Evolutionary conservation across 2,329 filamentous ascomycete genomes (phyloP).

Genomic region (Aspergillus neotritici): DNA sequence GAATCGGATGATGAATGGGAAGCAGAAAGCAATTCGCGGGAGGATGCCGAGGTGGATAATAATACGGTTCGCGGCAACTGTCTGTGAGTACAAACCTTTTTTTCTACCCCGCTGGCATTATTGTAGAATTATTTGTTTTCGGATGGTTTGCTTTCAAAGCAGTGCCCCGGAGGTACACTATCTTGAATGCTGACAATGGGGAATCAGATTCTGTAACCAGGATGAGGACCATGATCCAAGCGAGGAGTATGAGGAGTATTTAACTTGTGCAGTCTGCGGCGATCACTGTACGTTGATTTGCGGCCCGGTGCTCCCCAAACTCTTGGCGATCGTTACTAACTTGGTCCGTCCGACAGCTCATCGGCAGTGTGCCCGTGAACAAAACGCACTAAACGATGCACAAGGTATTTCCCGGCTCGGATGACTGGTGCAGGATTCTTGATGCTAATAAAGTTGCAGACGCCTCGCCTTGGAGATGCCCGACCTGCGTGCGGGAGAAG

Average conservation of each 20-base stretch:
- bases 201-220: constrained; percentile 68
- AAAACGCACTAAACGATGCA: constrained; percentile 56
- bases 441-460: constrained; percentile 44
- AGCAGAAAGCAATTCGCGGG: constrained; percentile 43
- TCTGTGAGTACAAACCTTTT: constrained; percentile 48
- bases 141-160: background rate
- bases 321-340: constrained; percentile 24
- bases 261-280: constrained; percentile 71
- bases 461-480: constrained; percentile 58
- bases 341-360: constrained; percentile 64
- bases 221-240: constrained; percentile 77
- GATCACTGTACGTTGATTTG: constrained; percentile 65
- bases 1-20: constrained; percentile 54
- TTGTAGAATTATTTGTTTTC: background rate
- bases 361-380: constrained; percentile 77
- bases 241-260: constrained; percentile 72
- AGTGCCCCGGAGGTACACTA: background rate
- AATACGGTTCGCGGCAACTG: constrained; percentile 52
- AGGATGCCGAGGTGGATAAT: constrained; percentile 42
- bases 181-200: constrained; percentile 22
- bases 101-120: background rate
- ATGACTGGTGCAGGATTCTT: background rate
- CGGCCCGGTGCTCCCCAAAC: constrained; percentile 19
- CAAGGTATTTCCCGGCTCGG: constrained; percentile 49
- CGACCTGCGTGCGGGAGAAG: constrained; percentile 47